Percentiles rank a stretch among this genome's conserved stretches.
Conservation (phyloP, 768 basidiomycete species). For the Leccinum incarnatum region DNA sequence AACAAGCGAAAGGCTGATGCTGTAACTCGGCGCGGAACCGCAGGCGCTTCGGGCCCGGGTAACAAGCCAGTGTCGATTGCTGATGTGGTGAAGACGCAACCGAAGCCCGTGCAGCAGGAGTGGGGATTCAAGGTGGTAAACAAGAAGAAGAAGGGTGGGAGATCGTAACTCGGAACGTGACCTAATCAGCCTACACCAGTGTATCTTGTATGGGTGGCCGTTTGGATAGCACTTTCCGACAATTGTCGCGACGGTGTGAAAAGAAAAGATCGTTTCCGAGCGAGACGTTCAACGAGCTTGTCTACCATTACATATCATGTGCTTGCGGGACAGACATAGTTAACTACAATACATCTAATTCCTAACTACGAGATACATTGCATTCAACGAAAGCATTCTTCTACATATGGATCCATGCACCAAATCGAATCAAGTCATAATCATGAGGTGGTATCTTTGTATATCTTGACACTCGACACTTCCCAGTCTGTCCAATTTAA, state of each 20-base stretch:
- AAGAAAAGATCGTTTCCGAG: background rate
- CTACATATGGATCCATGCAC: conserved; percentile 8
- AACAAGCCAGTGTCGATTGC: conserved; percentile 71
- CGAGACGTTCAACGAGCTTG: background rate
- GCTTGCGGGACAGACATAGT: background rate
- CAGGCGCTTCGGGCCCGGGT: conserved; percentile 29
- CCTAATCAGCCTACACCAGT: background rate
- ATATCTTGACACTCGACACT: conserved; percentile 71
- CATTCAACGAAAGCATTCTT: conserved; percentile 6
- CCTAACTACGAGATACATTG: conserved; percentile 20
- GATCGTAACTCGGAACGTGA: conserved; percentile 37
- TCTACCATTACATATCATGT: background rate
- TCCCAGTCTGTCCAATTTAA: conserved; percentile 64
- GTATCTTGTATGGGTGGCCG: conserved; percentile 17
- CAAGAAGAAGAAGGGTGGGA: conserved; percentile 87
- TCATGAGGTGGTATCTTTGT: conserved; percentile 42
- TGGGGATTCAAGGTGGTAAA: conserved; percentile 95
- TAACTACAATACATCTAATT: conserved; percentile 23
- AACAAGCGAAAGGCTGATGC: conserved; percentile 84
- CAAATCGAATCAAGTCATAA: conserved; percentile 2
- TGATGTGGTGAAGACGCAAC: conserved; percentile 87
- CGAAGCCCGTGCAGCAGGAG: conserved; percentile 70
- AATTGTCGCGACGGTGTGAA: background rate
- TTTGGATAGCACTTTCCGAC: conserved; percentile 24
- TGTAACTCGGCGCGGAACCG: conserved; percentile 47